Base-by-base conservation (phyloP, 805 yeast genomes). In the Cyberlindnera bimundalis region DNA sequence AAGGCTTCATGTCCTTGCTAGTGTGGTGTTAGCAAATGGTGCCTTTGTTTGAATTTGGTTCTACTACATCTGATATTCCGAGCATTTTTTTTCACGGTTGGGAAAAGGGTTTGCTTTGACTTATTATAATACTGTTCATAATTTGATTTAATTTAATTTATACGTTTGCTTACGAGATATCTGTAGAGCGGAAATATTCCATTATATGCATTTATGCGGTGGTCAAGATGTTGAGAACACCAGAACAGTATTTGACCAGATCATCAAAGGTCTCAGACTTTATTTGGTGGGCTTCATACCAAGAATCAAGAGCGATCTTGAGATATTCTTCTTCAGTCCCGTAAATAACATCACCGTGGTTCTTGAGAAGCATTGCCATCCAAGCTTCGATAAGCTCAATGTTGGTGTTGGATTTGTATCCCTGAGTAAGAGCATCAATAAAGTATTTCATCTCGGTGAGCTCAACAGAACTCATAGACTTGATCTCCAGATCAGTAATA, bases 321-420 rank as follows among this genome's bases (percentile, higher is more conserved):
- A 83, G 60, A n/a, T 58, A 55, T 3, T 60, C 65, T 31, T 68
- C 71, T 43, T 56, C 60, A 47, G 58, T 62, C 40, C 59, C 65
- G 56, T 59, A 66, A 24, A 93, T 66, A 6, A 86, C 79, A 60
- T 91, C 98, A 19, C 91, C 90, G 62, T 93, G 99, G 35, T 74
- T 74, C 56, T 77, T 79, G 46, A 88, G 69, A 39, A 90, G 70
- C 70, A 88, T 71, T 15, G 79, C 69, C 72, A 86, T 78, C 62
- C 88, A 76, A 1, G 96, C 95, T 59, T 88, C 89, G 39, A 81
- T 74, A 14, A 91, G 65, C 51, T 93, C 99, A 58, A 75, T 79
- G 61, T 89, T 78, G 13, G 49, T 59, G 43, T 84, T 84, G 6
- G 68, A 46, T 6, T 58, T 50, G 33, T 85, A 59, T 2, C 91